These are phyloP conservation scores for Aphanomyces invadans DNA, from an alignment of 352 stramenopile genomes.

Conservation along the genomic window DNA sequence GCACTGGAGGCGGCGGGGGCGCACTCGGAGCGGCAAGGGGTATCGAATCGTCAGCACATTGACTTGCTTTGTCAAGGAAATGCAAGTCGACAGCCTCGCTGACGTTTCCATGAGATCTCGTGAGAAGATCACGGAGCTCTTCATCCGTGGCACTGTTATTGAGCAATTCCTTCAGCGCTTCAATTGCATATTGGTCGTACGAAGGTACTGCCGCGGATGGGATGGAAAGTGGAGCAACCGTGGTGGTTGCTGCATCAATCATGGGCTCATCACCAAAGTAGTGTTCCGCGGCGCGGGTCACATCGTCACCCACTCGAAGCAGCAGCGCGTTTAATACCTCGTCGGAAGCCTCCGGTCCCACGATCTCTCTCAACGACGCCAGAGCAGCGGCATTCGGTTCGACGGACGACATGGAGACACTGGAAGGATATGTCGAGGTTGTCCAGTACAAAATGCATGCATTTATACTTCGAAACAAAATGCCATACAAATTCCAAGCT, in stretches of 20 bases:
- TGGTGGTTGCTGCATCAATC: neutral
- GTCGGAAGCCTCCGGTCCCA: neutral
- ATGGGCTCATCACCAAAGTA: slow-evolving; percentile 7
- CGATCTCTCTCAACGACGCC: neutral
- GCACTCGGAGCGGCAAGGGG: slow-evolving; percentile 23
- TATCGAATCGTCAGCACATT: no score
- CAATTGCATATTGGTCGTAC: neutral
- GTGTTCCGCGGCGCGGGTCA: neutral
- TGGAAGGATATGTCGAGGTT: neutral
- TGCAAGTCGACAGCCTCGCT: slow-evolving; percentile 74
- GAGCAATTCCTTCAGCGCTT: slow-evolving; percentile 34
- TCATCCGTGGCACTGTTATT: slow-evolving; percentile 52
- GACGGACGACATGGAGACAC: neutral
- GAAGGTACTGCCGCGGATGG: neutral
- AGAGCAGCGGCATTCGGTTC: neutral
- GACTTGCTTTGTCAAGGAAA: slow-evolving; percentile 48
- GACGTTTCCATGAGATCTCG: slow-evolving; percentile 58
- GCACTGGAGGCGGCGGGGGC: slow-evolving; percentile 31
- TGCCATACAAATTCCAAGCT: neutral
- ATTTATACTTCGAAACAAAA: neutral
- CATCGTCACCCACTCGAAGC: neutral
- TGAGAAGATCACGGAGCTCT: slow-evolving; percentile 46
- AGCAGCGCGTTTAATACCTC: slow-evolving; percentile 4
- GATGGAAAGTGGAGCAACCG: neutral
- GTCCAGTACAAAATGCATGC: neutral